Conservation (phyloP, 257 asterid genomes). For the Marsdenia floribunda region DNA sequence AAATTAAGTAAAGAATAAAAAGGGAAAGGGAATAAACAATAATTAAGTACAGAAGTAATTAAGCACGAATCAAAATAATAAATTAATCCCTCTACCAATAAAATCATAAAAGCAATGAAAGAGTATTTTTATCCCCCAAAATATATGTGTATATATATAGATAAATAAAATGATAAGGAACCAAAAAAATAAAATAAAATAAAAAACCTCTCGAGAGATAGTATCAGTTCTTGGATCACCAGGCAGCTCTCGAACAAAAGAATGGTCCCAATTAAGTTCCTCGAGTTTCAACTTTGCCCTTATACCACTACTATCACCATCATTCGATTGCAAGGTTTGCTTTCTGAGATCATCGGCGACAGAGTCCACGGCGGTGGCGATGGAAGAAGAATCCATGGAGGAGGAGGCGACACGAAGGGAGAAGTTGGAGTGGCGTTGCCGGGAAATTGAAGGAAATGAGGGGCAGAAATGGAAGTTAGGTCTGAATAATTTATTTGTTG, state of each 20-base stretch:
- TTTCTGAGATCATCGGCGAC: conserved; percentile 57
- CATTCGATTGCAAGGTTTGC: conserved; percentile 38
- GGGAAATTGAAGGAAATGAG: conserved; percentile 23
- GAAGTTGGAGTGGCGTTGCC: conserved; percentile 30
- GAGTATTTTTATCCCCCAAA: neutral
- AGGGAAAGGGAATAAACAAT: too few relatives aligned
- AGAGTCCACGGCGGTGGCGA: conserved; percentile 50
- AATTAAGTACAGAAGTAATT: neutral
- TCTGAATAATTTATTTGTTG: conserved; percentile 3
- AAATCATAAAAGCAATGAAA: neutral
- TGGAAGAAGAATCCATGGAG: conserved; percentile 47
- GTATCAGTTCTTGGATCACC: conserved; percentile 72
- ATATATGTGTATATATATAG: neutral
- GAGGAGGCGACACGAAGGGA: conserved; percentile 17
- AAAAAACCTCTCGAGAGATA: conserved; percentile 66
- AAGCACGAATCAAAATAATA: neutral
- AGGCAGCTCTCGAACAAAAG: conserved; percentile 84
- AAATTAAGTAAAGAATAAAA: neutral
- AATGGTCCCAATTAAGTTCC: conserved; percentile 80
- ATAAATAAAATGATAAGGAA: neutral
- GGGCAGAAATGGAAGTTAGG: conserved; percentile 34
- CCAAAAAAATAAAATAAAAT: neutral
- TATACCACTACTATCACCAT: conserved; percentile 7
- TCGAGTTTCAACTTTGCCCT: conserved; percentile 56
- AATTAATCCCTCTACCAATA: neutral